Evolutionary conservation across 2,329 filamentous ascomycete species (phyloP).

Genomic region (Monilinia fructigena): DNA sequence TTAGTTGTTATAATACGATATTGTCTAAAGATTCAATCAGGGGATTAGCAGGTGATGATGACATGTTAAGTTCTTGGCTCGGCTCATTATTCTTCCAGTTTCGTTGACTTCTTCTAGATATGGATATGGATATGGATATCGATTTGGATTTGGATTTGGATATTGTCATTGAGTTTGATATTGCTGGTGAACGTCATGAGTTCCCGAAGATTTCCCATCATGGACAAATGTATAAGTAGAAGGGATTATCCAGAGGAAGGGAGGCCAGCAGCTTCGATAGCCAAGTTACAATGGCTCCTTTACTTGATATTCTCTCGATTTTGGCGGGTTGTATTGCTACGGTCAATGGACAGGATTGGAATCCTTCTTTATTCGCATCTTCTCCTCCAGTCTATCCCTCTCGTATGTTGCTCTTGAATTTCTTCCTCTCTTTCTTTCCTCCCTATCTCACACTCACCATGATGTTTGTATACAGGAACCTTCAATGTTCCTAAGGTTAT

Average conservation of each 20-base stretch:
- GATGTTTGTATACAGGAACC: too few species aligned
- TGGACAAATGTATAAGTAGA: slow-evolving; percentile 7
- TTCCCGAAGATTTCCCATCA: slow-evolving; percentile 14
- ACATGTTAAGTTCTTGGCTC: neutral
- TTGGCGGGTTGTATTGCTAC: slow-evolving; percentile 18
- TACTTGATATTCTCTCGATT: slow-evolving; percentile 14
- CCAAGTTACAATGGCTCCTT: slow-evolving; percentile 19
- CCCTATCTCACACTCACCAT: neutral
- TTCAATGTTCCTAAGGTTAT: too few species aligned
- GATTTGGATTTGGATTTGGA: too few species aligned
- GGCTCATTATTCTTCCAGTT: neutral
- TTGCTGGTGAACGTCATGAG: neutral
- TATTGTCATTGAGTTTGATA: neutral
- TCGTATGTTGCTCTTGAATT: slow-evolving; percentile 27
- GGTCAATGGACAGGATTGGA: slow-evolving; percentile 19
- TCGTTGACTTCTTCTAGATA: neutral
- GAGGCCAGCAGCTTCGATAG: slow-evolving; percentile 5
- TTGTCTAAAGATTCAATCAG: neutral
- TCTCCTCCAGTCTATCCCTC: slow-evolving; percentile 34
- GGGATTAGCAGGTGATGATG: neutral
- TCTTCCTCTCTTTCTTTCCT: neutral
- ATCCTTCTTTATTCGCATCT: slow-evolving; percentile 17
- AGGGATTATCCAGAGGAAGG: neutral
- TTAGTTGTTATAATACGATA: too few species aligned
- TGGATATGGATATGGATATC: too few species aligned